phyloP scores from a whole-genome alignment of 192 early-diverging fungal species.

The Coemansia sp. region DNA sequence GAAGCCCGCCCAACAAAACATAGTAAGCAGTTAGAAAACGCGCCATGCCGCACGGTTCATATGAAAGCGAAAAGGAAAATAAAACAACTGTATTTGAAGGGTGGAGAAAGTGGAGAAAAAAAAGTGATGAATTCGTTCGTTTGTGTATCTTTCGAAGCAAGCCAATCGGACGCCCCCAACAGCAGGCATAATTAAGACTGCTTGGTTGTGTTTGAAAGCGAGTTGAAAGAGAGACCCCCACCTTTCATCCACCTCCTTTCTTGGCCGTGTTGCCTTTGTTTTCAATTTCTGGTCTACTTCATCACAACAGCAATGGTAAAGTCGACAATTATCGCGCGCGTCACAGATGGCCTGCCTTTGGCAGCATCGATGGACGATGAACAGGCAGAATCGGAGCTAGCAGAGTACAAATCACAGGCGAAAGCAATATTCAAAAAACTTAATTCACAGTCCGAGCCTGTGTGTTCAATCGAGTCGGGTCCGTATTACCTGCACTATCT shows the following conservation, averaged over 20 bases:
- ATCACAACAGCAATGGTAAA: constrained; percentile 72
- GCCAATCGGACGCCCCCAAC: background rate
- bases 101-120: background rate
- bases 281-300: background rate
- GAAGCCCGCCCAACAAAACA: constrained; percentile 41
- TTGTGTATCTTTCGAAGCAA: too few relatives aligned
- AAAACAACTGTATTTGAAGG: background rate
- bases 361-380: constrained; percentile 96
- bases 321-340: constrained; percentile 91
- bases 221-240: too few relatives aligned
- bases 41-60: background rate
- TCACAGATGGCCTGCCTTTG: constrained; percentile 90
- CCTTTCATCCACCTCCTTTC: background rate
- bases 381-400: constrained; percentile 76
- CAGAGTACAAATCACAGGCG: constrained; percentile 92
- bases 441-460: constrained; percentile 78
- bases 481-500: constrained; percentile 91
- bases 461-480: constrained; percentile 95
- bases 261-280: background rate
- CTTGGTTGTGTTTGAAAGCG: too few relatives aligned
- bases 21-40: constrained; percentile 36
- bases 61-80: background rate
- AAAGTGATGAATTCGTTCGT: background rate
- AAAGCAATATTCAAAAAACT: constrained; percentile 92
- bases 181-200: background rate